phyloP scores from a whole-genome alignment of 2,329 filamentous ascomycete genomes.

The Diaporthe velutina region DNA sequence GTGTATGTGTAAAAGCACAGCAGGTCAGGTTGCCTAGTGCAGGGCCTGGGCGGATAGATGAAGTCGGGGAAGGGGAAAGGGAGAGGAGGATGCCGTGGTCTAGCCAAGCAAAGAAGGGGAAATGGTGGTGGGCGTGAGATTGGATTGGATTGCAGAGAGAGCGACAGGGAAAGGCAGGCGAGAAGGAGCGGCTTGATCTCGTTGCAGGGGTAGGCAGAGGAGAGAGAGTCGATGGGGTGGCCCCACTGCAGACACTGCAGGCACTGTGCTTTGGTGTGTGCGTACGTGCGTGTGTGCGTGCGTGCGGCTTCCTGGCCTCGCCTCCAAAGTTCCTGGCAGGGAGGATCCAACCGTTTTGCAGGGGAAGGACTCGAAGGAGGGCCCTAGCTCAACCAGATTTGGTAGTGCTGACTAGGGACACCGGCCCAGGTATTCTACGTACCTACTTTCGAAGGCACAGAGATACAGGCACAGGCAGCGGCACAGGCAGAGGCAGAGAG shows the following conservation, averaged over 20 bases:
- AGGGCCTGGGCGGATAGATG: constrained; percentile 35
- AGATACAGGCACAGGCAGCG: background rate
- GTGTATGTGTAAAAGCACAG: constrained; percentile 9
- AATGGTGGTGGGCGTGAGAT: constrained; percentile 37
- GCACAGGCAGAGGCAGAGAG: background rate
- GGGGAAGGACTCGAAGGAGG: constrained; percentile 23
- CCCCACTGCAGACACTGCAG: constrained; percentile 18
- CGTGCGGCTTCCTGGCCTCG: background rate
- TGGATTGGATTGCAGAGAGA: constrained; percentile 32
- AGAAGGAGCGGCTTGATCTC: constrained; percentile 33
- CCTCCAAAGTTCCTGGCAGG: constrained; percentile 6
- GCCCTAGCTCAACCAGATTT: constrained; percentile 21
- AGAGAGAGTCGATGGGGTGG: constrained; percentile 18
- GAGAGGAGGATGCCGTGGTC: constrained; percentile 30
- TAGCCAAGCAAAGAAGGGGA: constrained; percentile 37
- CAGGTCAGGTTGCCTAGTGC: constrained; percentile 23
- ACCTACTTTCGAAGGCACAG: background rate
- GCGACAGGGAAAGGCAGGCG: constrained; percentile 29
- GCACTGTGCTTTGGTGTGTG: constrained; percentile 11
- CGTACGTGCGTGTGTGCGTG: background rate
- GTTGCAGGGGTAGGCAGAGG: constrained; percentile 15
- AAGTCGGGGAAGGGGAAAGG: constrained; percentile 30
- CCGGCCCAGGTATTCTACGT: background rate
- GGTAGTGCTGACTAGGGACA: constrained; percentile 11
- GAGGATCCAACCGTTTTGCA: constrained; percentile 7